Conservation (phyloP, 2,329 filamentous ascomycete genomes). For the Nothophoma quercina region DNA sequence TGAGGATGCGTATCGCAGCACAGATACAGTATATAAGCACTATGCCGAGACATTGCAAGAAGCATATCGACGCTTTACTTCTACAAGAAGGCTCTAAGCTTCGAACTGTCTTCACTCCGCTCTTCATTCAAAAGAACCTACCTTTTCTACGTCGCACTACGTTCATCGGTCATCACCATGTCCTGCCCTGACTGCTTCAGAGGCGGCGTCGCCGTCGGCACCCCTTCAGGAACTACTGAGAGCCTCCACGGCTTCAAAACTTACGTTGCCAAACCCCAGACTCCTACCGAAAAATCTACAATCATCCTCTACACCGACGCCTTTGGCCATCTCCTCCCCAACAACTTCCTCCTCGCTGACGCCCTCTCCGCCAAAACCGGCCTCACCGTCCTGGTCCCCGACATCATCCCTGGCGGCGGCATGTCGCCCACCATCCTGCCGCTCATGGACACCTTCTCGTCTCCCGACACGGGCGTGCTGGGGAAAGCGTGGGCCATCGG, state of each 20-base stretch:
- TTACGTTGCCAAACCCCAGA: slow-evolving; percentile 25
- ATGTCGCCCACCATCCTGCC: slow-evolving; percentile 14
- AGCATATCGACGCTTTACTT: no score
- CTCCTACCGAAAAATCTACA: slow-evolving; percentile 10
- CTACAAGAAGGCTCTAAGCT: no score
- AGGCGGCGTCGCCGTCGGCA: slow-evolving; percentile 24
- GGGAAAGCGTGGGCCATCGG: background rate
- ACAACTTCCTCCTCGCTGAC: slow-evolving; percentile 38
- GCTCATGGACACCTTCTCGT: slow-evolving; percentile 19
- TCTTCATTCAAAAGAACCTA: no score
- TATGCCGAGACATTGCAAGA: no score
- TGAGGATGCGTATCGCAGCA: background rate
- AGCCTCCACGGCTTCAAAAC: slow-evolving; percentile 23
- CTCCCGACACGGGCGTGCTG: slow-evolving; percentile 2
- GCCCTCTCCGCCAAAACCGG: slow-evolving; percentile 24
- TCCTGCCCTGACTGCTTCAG: slow-evolving; percentile 37
- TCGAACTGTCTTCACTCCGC: no score
- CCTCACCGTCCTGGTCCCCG: slow-evolving; percentile 30
- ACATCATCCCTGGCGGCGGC: slow-evolving; percentile 33
- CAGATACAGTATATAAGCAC: no score
- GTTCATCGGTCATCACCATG: no score
- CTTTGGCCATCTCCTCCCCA: slow-evolving; percentile 33
- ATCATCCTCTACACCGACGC: slow-evolving; percentile 37
- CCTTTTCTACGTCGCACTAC: no score
- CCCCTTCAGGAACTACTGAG: slow-evolving; percentile 19